Evolutionary conservation across 352 stramenopile genomes (phyloP).

Genomic region (Plasmopara muralis): DNA sequence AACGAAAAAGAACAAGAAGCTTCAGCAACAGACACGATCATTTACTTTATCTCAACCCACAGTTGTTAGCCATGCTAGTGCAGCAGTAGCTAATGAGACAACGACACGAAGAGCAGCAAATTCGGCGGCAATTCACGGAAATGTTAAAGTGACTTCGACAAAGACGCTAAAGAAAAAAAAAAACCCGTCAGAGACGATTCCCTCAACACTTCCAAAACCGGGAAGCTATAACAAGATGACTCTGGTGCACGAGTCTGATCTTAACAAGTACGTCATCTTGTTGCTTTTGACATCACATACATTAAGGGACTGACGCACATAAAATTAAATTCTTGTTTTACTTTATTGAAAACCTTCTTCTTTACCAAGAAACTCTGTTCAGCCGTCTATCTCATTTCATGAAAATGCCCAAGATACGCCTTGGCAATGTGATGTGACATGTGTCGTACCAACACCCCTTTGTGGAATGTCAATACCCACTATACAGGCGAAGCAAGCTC

Average conservation of each 20-base stretch:
- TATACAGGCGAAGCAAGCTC: too few species aligned
- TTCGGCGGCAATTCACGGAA: neutral
- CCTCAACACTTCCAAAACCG: slow-evolving; percentile 20
- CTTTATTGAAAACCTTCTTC: slow-evolving; percentile 35
- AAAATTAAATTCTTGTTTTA: too few species aligned
- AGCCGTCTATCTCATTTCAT: slow-evolving; percentile 64
- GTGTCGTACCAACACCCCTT: slow-evolving; percentile 10
- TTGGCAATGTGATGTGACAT: slow-evolving; percentile 57
- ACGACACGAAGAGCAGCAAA: slow-evolving; percentile 14
- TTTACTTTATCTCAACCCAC: slow-evolving; percentile 48
- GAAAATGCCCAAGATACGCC: slow-evolving; percentile 68
- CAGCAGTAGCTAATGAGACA: slow-evolving; percentile 12
- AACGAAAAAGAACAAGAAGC: slow-evolving; percentile 51
- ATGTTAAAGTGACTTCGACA: neutral
- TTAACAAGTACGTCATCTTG: too few species aligned
- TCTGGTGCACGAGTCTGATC: too few species aligned
- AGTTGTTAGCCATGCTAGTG: slow-evolving; percentile 44
- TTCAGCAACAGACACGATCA: slow-evolving; percentile 39
- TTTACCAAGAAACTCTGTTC: slow-evolving; percentile 45
- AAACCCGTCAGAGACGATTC: slow-evolving; percentile 5
- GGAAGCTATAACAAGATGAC: too few species aligned
- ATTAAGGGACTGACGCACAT: too few species aligned
- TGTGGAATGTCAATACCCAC: too few species aligned
- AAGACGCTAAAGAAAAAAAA: slow-evolving; percentile 26
- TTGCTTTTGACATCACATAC: too few species aligned